phyloP scores from a whole-genome alignment of 139 green algal genomes.

The Desmodesmus armatus region DNA sequence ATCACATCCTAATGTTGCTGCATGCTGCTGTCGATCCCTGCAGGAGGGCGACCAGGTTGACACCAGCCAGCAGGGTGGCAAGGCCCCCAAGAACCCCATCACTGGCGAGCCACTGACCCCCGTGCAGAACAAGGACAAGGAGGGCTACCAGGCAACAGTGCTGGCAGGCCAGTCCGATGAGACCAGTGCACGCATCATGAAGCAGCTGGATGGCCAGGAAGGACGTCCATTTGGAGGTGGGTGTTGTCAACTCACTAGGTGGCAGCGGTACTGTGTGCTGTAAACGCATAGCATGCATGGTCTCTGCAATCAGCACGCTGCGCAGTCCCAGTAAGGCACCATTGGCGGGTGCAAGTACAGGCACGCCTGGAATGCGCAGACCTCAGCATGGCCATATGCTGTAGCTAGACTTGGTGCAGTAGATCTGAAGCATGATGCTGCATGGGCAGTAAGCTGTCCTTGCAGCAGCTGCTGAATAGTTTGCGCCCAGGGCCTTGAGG shows the following conservation, averaged over 20 bases:
- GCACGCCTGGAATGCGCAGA: too few species aligned
- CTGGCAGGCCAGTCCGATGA: constrained; percentile 19
- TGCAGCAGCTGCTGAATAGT: too few species aligned
- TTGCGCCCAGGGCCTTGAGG: too few species aligned
- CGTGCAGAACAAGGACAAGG: constrained; percentile 8
- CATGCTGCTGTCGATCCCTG: not conserved
- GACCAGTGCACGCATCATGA: constrained; percentile 37
- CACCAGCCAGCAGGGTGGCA: constrained; percentile 27
- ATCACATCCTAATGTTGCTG: not conserved
- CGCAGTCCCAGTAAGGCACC: too few species aligned
- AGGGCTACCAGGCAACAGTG: constrained; percentile 33
- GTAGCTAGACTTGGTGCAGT: too few species aligned
- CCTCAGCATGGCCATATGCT: too few species aligned
- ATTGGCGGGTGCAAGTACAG: too few species aligned
- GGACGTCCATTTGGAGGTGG: constrained; percentile 35
- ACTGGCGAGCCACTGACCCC: constrained; percentile 40
- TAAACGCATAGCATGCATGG: too few species aligned
- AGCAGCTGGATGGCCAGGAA: constrained; percentile 28
- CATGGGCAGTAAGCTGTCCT: too few species aligned
- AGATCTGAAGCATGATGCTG: too few species aligned
- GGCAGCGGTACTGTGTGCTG: too few species aligned
- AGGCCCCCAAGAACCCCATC: constrained; percentile 49
- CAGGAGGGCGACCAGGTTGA: constrained; percentile 44
- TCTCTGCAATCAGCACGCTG: too few species aligned
- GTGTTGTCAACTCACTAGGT: not conserved